Conservation (phyloP, 108 stramenopile genomes). For the Aureococcus anophagefferens region DNA sequence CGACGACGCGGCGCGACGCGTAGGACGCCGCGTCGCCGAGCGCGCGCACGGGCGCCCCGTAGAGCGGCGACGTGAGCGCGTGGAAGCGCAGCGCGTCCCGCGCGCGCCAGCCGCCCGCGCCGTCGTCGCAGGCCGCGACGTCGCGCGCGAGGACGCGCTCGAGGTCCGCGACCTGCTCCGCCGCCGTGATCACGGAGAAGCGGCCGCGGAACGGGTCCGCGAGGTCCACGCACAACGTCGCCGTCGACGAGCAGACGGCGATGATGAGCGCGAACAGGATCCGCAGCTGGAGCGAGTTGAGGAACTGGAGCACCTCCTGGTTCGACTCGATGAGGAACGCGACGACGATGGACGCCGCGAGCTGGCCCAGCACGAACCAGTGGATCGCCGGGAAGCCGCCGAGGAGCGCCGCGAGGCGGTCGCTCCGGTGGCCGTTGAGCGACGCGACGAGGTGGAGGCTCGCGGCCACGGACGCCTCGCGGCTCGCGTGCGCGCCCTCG, state of each 20-base stretch:
- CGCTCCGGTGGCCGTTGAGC: constrained; percentile 22
- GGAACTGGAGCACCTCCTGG: constrained; percentile 20
- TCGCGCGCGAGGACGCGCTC: constrained; percentile 5
- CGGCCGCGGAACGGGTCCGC: constrained; percentile 27
- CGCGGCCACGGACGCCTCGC: constrained; percentile 16
- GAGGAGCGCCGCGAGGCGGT: constrained; percentile 24
- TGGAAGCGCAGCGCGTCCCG: too few species aligned
- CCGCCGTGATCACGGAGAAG: constrained; percentile 22
- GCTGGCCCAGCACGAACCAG: constrained; percentile 17
- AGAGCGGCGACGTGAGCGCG: too few species aligned
- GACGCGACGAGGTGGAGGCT: constrained; percentile 15
- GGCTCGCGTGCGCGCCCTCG: constrained; percentile 28
- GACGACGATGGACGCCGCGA: constrained; percentile 16
- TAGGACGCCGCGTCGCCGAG: too few species aligned
- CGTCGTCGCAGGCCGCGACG: constrained; percentile 2
- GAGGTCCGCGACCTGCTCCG: constrained; percentile 24
- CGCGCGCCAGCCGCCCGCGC: too few species aligned
- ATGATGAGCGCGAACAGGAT: constrained; percentile 23
- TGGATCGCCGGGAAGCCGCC: constrained; percentile 31
- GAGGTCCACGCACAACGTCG: constrained; percentile 23
- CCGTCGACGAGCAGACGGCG: constrained; percentile 26
- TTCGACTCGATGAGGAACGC: constrained; percentile 29
- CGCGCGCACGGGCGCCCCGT: too few species aligned
- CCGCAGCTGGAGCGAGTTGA: constrained; percentile 28
- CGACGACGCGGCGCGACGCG: too few species aligned